Conservation (phyloP, 225 moss, liverwort and hornwort genomes). For the Lunularia cruciata region DNA sequence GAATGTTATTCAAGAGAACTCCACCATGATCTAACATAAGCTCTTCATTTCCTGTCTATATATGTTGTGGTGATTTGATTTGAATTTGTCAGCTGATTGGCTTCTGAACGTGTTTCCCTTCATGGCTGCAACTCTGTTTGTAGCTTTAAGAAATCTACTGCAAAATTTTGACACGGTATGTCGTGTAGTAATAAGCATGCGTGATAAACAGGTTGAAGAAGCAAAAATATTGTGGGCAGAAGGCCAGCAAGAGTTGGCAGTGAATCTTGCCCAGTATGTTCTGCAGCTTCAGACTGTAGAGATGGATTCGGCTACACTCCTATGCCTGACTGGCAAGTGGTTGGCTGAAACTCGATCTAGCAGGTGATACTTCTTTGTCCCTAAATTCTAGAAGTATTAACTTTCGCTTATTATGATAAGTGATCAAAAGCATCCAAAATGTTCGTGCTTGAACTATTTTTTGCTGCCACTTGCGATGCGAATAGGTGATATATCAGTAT, state of each 20-base stretch:
- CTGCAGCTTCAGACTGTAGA: conserved; percentile 54
- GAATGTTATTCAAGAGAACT: too few relatives aligned
- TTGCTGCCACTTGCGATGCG: not conserved
- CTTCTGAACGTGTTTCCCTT: too few relatives aligned
- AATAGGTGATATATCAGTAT: too few relatives aligned
- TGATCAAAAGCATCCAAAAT: too few relatives aligned
- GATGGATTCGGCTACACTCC: conserved; percentile 62
- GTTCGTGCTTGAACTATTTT: not conserved
- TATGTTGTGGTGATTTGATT: not conserved
- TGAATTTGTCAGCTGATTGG: too few relatives aligned
- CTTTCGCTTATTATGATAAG: too few relatives aligned
- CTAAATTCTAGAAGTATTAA: too few relatives aligned
- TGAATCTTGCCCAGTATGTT: conserved; percentile 82
- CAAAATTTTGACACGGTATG: too few relatives aligned
- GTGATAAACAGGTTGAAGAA: conserved; percentile 78
- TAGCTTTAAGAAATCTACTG: too few relatives aligned
- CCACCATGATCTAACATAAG: too few relatives aligned
- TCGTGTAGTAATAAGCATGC: too few relatives aligned
- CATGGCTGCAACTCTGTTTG: too few relatives aligned
- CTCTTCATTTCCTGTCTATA: not conserved
- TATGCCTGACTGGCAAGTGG: conserved; percentile 95
- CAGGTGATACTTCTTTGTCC: conserved; percentile 44
- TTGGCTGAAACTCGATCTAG: conserved; percentile 89
- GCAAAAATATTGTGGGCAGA: conserved; percentile 96
- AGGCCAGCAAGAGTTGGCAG: conserved; percentile 93